Conservation (phyloP, 495 filamentous ascomycete species). For the Trichodelitschia bisporula region DNA sequence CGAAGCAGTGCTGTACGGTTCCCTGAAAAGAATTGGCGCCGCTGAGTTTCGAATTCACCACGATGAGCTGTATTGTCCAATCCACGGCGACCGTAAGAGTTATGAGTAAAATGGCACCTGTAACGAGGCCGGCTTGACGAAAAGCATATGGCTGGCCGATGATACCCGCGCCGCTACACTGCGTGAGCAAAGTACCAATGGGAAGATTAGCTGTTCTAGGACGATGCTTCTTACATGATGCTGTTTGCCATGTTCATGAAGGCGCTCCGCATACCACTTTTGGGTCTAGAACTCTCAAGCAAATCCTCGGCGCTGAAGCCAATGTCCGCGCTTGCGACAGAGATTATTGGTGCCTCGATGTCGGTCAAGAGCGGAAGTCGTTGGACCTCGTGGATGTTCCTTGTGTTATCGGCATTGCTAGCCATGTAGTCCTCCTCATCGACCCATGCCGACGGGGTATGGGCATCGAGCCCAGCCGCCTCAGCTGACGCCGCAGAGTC, state of each 20-base stretch:
- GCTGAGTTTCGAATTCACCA: slow-evolving; percentile 83
- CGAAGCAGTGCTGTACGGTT: slow-evolving; percentile 86
- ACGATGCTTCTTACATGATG: slow-evolving; percentile 47
- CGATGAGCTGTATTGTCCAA: slow-evolving; percentile 93
- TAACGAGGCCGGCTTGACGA: slow-evolving; percentile 60
- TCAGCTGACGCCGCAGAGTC: slow-evolving; percentile 17
- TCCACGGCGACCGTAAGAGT: slow-evolving; percentile 65
- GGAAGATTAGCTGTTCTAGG: no score
- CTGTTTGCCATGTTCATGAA: slow-evolving; percentile 99
- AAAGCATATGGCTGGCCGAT: slow-evolving; percentile 94
- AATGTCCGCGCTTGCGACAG: slow-evolving; percentile 34
- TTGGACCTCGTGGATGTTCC: slow-evolving; percentile 15
- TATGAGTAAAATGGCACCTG: slow-evolving; percentile 55
- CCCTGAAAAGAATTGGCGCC: slow-evolving; percentile 83
- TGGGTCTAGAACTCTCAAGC: slow-evolving; percentile 34
- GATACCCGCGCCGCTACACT: slow-evolving; percentile 61
- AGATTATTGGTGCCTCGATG: slow-evolving; percentile 72
- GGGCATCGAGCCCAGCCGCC: slow-evolving; percentile 7
- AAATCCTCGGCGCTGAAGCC: slow-evolving; percentile 34
- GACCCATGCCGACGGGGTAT: no score
- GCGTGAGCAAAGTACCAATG: background rate
- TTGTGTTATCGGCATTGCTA: slow-evolving; percentile 9
- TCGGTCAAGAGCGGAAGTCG: slow-evolving; percentile 55
- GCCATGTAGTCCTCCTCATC: slow-evolving; percentile 28
- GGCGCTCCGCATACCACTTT: slow-evolving; percentile 38